A percentile compares a stretch with the other conserved stretches of the same genome.
phyloP scores from a whole-genome alignment of 1,284 basidiomycete species.

The Boletellus dicymbophilus region DNA sequence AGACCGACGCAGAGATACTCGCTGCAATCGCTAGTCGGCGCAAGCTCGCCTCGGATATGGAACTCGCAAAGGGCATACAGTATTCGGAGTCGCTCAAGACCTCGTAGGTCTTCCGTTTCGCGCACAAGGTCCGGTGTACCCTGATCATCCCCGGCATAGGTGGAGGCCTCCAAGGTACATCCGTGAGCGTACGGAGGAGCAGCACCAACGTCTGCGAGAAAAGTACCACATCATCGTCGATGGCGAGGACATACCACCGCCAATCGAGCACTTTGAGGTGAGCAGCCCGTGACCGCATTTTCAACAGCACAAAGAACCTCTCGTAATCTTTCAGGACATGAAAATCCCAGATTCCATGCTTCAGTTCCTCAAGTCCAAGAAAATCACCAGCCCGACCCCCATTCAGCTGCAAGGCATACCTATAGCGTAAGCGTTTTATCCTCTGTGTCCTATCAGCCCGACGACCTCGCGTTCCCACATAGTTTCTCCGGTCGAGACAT shows the following conservation, averaged over 20 bases:
- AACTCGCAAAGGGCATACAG: slow-evolving; percentile 90
- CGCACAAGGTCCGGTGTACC: neutral
- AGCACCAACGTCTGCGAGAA: slow-evolving; percentile 79
- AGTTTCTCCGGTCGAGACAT: slow-evolving; percentile 91
- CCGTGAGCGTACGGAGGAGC: slow-evolving; percentile 64
- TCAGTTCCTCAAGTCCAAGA: slow-evolving; percentile 80
- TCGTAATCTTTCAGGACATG: slow-evolving; percentile 76
- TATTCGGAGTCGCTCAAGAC: slow-evolving; percentile 89
- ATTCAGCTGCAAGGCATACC: slow-evolving; percentile 98
- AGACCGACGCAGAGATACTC: slow-evolving; percentile 89
- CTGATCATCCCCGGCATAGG: slow-evolving; percentile 42
- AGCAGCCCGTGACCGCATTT: slow-evolving; percentile 25
- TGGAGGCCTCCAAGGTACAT: slow-evolving; percentile 92
- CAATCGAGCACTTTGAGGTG: slow-evolving; percentile 89
- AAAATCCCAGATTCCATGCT: slow-evolving; percentile 90
- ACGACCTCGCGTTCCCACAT: slow-evolving; percentile 9
- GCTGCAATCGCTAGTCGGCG: slow-evolving; percentile 89
- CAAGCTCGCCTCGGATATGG: slow-evolving; percentile 90
- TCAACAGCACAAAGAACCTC: slow-evolving; percentile 7
- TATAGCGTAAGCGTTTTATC: slow-evolving; percentile 72
- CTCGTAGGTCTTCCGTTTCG: slow-evolving; percentile 49
- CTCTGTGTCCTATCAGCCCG: slow-evolving; percentile 1
- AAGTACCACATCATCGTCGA: slow-evolving; percentile 93
- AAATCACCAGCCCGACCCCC: slow-evolving; percentile 88
- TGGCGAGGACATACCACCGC: slow-evolving; percentile 91